A percentile compares a stretch with the other conserved stretches of the same genome.
These are phyloP conservation scores for Gaeumannomyces tritici DNA, from an alignment of 2,329 filamentous ascomycete species.

Conservation along the genomic window DNA sequence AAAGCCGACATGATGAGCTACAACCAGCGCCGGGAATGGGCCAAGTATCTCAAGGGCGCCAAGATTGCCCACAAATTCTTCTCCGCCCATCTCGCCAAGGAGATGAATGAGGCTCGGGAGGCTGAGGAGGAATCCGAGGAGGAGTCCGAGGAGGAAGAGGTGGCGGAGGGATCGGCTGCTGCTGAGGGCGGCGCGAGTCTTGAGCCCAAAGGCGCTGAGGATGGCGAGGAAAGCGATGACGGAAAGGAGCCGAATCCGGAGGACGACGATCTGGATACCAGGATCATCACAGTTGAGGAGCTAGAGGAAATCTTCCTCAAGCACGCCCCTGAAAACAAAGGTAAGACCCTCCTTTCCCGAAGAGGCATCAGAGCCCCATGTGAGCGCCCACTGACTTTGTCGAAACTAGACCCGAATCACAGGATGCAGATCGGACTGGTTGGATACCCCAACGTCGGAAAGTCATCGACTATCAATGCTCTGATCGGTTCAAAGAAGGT, in stretches of 20 bases:
- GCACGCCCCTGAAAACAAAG: conserved; percentile 48
- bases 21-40: conserved; percentile 75
- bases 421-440: conserved; percentile 90
- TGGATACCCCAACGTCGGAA: conserved; percentile 97
- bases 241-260: conserved; percentile 20
- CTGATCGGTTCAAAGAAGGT: conserved; percentile 98
- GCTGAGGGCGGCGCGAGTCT: conserved; percentile 13
- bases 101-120: conserved; percentile 68
- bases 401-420: conserved; percentile 30
- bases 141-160: conserved; percentile 25
- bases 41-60: conserved; percentile 70
- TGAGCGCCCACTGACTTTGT: background rate
- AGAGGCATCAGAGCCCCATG: background rate
- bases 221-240: conserved; percentile 19
- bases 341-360: conserved; percentile 24
- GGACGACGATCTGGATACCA: conserved; percentile 49
- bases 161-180: conserved; percentile 19
- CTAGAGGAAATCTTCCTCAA: conserved; percentile 79
- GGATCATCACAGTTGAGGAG: conserved; percentile 88
- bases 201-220: conserved; percentile 22
- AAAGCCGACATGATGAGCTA: conserved; percentile 98
- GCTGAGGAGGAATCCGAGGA: conserved; percentile 32
- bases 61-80: conserved; percentile 93
- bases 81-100: conserved; percentile 85
- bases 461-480: conserved; percentile 98